phyloP scores from a whole-genome alignment of 2,329 filamentous ascomycete species.

The Cladophialophora psammophila region DNA sequence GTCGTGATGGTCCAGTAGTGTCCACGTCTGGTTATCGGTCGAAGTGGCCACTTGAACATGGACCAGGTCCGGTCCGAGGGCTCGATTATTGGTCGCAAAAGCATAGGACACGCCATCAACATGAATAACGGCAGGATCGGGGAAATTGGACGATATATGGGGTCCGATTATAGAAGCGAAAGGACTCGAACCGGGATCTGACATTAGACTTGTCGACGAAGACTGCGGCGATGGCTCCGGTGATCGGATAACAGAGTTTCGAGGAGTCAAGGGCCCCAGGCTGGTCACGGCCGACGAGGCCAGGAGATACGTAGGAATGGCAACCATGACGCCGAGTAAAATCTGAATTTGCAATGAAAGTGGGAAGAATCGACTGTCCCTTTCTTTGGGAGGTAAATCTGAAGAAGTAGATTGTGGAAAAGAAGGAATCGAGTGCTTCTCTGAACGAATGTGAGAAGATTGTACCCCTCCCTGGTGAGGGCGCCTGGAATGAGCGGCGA shows the following conservation, averaged over 20 bases:
- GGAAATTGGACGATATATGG: slow-evolving; percentile 49
- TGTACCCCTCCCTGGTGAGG: slow-evolving; percentile 19
- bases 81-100: slow-evolving; percentile 63
- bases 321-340: slow-evolving; percentile 37
- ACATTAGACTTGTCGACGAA: slow-evolving; percentile 5
- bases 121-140: slow-evolving; percentile 57
- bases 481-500: slow-evolving; percentile 28
- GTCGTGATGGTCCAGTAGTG: slow-evolving; percentile 59
- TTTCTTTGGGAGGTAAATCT: background rate
- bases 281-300: slow-evolving; percentile 30
- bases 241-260: slow-evolving; percentile 30
- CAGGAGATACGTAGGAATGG: slow-evolving; percentile 36
- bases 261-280: slow-evolving; percentile 28
- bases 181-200: slow-evolving; percentile 19
- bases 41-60: slow-evolving; percentile 64
- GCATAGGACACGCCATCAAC: slow-evolving; percentile 63
- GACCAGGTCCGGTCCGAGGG: slow-evolving; percentile 33
- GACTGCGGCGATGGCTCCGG: slow-evolving; percentile 23
- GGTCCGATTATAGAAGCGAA: slow-evolving; percentile 39
- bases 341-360: slow-evolving; percentile 29
- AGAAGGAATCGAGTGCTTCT: slow-evolving; percentile 13
- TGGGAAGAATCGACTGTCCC: slow-evolving; percentile 14
- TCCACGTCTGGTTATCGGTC: slow-evolving; percentile 57
- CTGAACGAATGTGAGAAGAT: slow-evolving; percentile 22
- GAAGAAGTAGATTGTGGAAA: slow-evolving; percentile 11